Base-by-base conservation (phyloP, 2,329 filamentous ascomycete species). In the Penicillium olsonii region DNA sequence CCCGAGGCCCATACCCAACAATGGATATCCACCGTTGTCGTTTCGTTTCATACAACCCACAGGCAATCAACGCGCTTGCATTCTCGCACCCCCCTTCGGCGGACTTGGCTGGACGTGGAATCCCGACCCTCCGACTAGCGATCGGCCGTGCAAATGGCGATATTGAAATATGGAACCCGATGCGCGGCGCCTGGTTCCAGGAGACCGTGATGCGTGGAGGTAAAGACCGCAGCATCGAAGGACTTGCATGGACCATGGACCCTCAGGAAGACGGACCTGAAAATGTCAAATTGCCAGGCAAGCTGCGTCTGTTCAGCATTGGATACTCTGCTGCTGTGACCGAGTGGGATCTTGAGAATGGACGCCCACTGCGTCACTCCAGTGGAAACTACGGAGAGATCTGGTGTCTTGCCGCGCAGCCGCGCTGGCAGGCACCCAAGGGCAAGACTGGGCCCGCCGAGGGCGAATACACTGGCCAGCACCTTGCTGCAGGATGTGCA, bases 21-120 rank as follows among this genome's bases (percentile, higher is more conserved):
- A 96, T 97, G 92, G 92, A 97, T 75, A 87, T 99, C 68, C 94
- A 99, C 78, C 90, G 94, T 65, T 95, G 92, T 68, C 90, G 94
- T 68, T 99, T 99, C 75, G 88, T 99, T 61, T 88, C 89, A 34
- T 97, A 89, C 73, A 90, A 91, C 57, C 87, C 90, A 7, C 90
- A 90, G 52, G 87, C 91, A 50, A 96, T 99, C 73, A 97, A 96
- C 74, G 87, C 90, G 56, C 83, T 97, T 67, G 90, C 92, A 59
- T 97, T 99, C 71, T 96, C 94, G 5, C 89, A 96, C 68, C 79
- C 87, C 17, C 78, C 70, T 18, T 75, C 70, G 56, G 75, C 70
- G 68, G 73, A 72, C 59, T 63, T 68, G 56, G 58, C 66, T 20
- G 70, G 70, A 57, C 76, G 79, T 63, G 71, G 73, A 43, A 78